Conservation (phyloP, 2,329 filamentous ascomycete species). For the Monosporascus sp. region DNA sequence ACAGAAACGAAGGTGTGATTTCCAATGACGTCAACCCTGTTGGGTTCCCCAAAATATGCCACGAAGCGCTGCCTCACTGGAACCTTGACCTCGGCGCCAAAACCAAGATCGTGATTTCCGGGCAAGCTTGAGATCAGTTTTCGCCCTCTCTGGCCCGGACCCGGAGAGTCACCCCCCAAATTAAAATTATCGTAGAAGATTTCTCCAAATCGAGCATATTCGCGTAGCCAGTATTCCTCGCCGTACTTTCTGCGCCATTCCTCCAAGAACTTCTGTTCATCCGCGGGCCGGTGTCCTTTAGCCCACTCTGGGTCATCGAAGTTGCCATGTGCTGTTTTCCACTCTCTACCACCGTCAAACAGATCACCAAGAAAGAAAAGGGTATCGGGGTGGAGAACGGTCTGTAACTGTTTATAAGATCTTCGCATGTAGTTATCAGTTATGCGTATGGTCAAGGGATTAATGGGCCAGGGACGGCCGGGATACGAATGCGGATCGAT, state of each 20-base stretch:
- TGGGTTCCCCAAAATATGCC: slow-evolving; percentile 86
- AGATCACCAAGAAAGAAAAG: slow-evolving; percentile 89
- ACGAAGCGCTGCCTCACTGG: slow-evolving; percentile 79
- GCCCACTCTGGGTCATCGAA: slow-evolving; percentile 59
- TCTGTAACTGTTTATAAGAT: slow-evolving; percentile 74
- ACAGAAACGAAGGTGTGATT: slow-evolving; percentile 95
- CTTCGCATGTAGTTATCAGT: slow-evolving; percentile 89
- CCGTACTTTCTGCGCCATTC: slow-evolving; percentile 72
- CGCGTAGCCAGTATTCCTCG: slow-evolving; percentile 76
- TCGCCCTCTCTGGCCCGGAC: slow-evolving; percentile 59
- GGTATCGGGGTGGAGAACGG: slow-evolving; percentile 74
- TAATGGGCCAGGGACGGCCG: slow-evolving; percentile 62
- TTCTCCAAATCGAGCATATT: slow-evolving; percentile 79
- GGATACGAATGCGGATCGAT: slow-evolving; percentile 95
- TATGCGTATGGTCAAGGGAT: slow-evolving; percentile 50
- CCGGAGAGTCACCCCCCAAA: slow-evolving; percentile 48
- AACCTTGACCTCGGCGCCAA: slow-evolving; percentile 77
- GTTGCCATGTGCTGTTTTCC: slow-evolving; percentile 65
- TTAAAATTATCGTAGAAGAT: slow-evolving; percentile 76
- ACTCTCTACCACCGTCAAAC: slow-evolving; percentile 94
- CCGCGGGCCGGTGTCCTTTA: slow-evolving; percentile 41
- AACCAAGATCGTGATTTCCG: slow-evolving; percentile 93
- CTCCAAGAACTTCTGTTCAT: slow-evolving; percentile 53
- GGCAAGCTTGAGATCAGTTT: slow-evolving; percentile 82
- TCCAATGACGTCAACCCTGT: slow-evolving; percentile 83